A percentile compares a stretch with the other conserved stretches of the same genome.
These are phyloP conservation scores for Alloascoidea africana DNA, from an alignment of 805 yeast genomes.

Conservation along the genomic window DNA sequence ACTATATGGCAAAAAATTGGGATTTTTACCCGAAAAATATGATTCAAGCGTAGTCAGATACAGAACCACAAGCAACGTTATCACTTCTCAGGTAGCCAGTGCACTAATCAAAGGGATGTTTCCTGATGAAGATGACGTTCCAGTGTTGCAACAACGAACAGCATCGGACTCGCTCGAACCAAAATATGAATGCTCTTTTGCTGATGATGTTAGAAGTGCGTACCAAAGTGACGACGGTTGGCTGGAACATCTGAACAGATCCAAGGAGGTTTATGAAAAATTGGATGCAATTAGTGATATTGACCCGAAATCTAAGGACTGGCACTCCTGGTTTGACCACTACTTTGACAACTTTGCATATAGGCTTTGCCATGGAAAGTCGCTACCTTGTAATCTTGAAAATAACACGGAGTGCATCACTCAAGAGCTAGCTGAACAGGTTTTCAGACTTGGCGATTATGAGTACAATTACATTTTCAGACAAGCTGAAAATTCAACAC, in stretches of 20 bases:
- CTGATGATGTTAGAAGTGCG: conserved; percentile 13
- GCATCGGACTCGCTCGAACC: conserved; percentile 23
- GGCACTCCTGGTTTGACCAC: conserved; percentile 21
- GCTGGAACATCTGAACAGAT: conserved; percentile 20
- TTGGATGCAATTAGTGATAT: conserved; percentile 18
- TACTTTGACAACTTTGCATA: conserved; percentile 26
- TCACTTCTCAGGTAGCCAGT: conserved; percentile 26
- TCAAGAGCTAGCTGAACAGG: conserved; percentile 20
- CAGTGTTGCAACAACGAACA: conserved; percentile 17
- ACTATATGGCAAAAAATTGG: conserved; percentile 21
- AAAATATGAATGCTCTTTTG: conserved; percentile 19
- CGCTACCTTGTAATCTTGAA: conserved; percentile 19
- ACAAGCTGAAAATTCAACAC: conserved; percentile 18
- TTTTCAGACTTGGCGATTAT: conserved; percentile 27
- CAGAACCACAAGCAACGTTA: conserved; percentile 23
- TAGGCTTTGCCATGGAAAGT: conserved; percentile 22
- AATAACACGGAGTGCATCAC: conserved; percentile 14
- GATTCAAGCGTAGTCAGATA: conserved; percentile 16
- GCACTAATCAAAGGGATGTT: conserved; percentile 22
- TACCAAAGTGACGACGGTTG: conserved; percentile 19
- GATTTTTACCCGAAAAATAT: conserved; percentile 20
- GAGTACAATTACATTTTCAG: conserved; percentile 26
- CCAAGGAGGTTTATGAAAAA: conserved; percentile 14
- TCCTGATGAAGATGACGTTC: conserved; percentile 17
- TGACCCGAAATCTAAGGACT: conserved; percentile 9